phyloP scores from a whole-genome alignment of 2,329 filamentous ascomycete genomes.

The Neoascochyta sp. region DNA sequence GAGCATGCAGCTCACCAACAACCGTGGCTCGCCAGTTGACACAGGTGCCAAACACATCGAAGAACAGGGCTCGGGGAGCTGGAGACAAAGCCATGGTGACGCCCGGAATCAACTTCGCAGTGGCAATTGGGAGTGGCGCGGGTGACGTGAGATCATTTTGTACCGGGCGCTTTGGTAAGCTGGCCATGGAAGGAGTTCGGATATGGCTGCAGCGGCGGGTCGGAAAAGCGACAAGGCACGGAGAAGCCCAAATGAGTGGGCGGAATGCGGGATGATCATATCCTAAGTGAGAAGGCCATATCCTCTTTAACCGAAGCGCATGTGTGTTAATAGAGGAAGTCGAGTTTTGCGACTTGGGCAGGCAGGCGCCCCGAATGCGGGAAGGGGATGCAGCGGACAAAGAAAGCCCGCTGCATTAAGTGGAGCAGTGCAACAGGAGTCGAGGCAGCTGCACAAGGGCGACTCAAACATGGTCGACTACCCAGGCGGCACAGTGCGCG shows the following conservation, averaged over 20 bases:
- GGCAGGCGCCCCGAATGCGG: constrained; percentile 8
- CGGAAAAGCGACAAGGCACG: constrained; percentile 7
- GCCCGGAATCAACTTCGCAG: constrained; percentile 5
- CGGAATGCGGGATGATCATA: too few species aligned
- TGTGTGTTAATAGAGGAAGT: constrained; percentile 4
- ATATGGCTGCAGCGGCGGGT: constrained; percentile 6
- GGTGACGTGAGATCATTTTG: constrained; percentile 13
- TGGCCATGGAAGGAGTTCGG: constrained; percentile 11
- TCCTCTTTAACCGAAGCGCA: too few species aligned
- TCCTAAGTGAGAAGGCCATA: too few species aligned
- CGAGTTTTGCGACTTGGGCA: constrained; percentile 4
- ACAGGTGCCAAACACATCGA: constrained; percentile 76
- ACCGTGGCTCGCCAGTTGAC: constrained; percentile 75
- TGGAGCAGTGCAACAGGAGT: background rate
- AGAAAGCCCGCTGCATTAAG: constrained; percentile 1
- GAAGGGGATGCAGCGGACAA: constrained; percentile 3
- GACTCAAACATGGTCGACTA: too few species aligned
- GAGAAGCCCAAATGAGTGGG: too few species aligned
- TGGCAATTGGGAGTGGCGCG: constrained; percentile 6
- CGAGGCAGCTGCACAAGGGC: too few species aligned
- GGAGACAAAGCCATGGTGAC: constrained; percentile 24
- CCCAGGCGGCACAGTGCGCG: too few species aligned
- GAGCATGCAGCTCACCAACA: constrained; percentile 53
- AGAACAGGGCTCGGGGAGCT: constrained; percentile 58
- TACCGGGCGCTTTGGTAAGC: constrained; percentile 8